Evolutionary conservation across 2,329 filamentous ascomycete genomes (phyloP).

Genomic region (Cladosporium velox): DNA sequence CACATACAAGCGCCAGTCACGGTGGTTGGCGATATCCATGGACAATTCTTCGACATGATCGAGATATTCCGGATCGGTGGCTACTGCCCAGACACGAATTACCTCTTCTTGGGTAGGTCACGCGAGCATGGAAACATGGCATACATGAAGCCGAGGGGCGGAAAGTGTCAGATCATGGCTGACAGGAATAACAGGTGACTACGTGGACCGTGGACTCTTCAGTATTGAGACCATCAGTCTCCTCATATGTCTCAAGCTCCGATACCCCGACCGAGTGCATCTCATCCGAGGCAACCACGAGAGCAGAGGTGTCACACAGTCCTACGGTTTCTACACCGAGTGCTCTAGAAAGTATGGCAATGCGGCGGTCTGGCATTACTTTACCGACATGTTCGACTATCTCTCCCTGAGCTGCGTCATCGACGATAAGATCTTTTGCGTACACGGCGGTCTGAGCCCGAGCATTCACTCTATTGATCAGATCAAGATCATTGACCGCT

Average conservation of each 20-base stretch:
- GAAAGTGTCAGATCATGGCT: neutral
- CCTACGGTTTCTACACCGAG: conserved; percentile 98
- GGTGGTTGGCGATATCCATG: conserved; percentile 97
- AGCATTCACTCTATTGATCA: conserved; percentile 98
- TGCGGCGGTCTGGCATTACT: conserved; percentile 98
- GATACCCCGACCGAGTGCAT: conserved; percentile 94
- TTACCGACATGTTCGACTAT: conserved; percentile 99
- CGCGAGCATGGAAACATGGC: conserved; percentile 21
- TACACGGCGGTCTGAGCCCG: conserved; percentile 74
- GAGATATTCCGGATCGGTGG: conserved; percentile 99
- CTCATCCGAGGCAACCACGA: conserved; percentile 98
- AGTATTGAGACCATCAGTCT: conserved; percentile 98
- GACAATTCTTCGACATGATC: conserved; percentile 98
- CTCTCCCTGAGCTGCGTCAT: conserved; percentile 95
- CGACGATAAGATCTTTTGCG: conserved; percentile 98
- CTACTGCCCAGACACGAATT: conserved; percentile 96
- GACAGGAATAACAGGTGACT: conserved; percentile 67
- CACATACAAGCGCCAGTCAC: conserved; percentile 95
- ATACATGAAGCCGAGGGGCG: neutral
- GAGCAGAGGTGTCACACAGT: conserved; percentile 95
- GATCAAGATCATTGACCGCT: conserved; percentile 99
- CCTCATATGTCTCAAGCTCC: conserved; percentile 92
- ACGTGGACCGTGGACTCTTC: conserved; percentile 97
- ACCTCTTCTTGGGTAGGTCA: conserved; percentile 82
- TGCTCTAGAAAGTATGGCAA: conserved; percentile 98